Percentiles rank a stretch among this genome's conserved stretches.
Conservation (phyloP, 2,329 filamentous ascomycete genomes). For the Lomentospora prolificans region DNA sequence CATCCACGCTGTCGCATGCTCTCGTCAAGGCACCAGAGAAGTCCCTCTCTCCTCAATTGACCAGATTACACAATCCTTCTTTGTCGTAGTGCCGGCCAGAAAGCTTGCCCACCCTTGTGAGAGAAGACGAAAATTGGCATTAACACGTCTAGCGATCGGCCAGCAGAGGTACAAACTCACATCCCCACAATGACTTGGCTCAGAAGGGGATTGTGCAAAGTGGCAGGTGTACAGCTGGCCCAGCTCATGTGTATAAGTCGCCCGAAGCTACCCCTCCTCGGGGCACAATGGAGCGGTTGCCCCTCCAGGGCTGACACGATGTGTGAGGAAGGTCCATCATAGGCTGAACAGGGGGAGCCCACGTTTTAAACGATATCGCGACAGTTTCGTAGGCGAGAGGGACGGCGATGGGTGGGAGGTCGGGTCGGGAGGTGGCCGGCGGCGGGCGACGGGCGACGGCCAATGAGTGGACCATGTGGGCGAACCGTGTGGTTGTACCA, state of each 20-base stretch:
- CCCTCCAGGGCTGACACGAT: conserved; percentile 5
- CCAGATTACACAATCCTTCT: neutral
- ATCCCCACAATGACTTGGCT: neutral
- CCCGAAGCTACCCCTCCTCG: neutral
- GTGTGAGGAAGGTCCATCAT: conserved; percentile 1
- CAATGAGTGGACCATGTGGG: conserved; percentile 9
- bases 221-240: neutral
- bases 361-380: neutral
- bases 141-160: neutral
- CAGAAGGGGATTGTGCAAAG: neutral
- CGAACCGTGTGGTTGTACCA: neutral
- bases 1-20: neutral
- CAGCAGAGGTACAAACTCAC: neutral
- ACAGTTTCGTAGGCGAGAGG: neutral
- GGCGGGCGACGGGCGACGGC: neutral
- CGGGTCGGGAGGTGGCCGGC: neutral
- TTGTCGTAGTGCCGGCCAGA: neutral
- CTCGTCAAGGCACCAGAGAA: neutral
- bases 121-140: neutral
- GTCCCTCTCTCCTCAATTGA: neutral
- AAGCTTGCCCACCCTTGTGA: neutral
- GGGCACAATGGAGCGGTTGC: neutral
- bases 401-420: neutral
- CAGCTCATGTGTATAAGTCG: neutral
- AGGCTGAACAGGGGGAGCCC: conserved; percentile 1